A percentile compares a stretch with the other conserved stretches of the same genome.
These are phyloP conservation scores for Globisporangium echinulatum DNA, from an alignment of 352 stramenopile genomes.

Conservation along the genomic window DNA sequence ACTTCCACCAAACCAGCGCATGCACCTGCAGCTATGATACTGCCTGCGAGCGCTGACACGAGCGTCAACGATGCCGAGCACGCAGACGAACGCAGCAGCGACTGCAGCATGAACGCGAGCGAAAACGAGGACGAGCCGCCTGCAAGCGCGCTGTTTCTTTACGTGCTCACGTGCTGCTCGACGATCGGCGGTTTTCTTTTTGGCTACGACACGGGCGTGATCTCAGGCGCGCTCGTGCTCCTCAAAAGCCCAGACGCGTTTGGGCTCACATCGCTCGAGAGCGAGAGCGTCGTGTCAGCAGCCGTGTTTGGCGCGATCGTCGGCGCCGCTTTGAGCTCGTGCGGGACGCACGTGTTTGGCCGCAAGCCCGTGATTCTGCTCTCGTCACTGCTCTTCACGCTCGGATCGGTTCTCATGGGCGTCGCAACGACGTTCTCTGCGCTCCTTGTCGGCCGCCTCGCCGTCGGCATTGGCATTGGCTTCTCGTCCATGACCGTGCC, in stretches of 20 bases:
- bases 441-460: slow-evolving; percentile 48
- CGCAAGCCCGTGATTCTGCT: slow-evolving; percentile 55
- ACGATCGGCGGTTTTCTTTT: slow-evolving; percentile 78
- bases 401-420: slow-evolving; percentile 57
- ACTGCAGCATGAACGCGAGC: background rate
- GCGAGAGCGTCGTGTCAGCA: slow-evolving; percentile 62
- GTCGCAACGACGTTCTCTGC: slow-evolving; percentile 34
- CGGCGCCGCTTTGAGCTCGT: slow-evolving; percentile 48
- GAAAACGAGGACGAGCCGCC: background rate
- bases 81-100: background rate
- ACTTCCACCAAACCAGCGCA: background rate
- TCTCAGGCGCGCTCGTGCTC: slow-evolving; percentile 69
- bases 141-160: slow-evolving; percentile 28
- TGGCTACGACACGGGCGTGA: slow-evolving; percentile 81
- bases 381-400: slow-evolving; percentile 57
- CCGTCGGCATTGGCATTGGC: slow-evolving; percentile 61
- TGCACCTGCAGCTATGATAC: too few relatives aligned
- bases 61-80: background rate
- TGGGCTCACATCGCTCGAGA: slow-evolving; percentile 45
- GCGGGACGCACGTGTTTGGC: slow-evolving; percentile 52
- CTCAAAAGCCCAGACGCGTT: slow-evolving; percentile 61
- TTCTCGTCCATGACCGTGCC: slow-evolving; percentile 73
- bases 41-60: too few relatives aligned
- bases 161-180: slow-evolving; percentile 60
- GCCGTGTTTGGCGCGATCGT: slow-evolving; percentile 67